Percentiles rank a stretch among this genome's conserved stretches.
Evolutionary conservation across 768 basidiomycete species (phyloP).

Genomic region (Phanerochaete carnosa): DNA sequence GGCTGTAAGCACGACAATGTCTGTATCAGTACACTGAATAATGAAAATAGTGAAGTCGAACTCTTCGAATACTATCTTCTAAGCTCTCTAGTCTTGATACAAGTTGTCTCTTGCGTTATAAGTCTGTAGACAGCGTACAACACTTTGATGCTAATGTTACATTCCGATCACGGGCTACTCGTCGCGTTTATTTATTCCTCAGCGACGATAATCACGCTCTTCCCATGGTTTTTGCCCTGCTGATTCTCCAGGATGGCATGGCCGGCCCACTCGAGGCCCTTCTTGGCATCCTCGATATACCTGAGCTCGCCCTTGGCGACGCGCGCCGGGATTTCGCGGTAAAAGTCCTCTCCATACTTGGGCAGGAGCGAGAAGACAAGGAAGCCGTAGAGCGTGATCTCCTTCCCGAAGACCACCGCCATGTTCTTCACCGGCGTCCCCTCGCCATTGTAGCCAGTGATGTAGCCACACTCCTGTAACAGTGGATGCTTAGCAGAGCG

Average conservation of each 20-base stretch:
- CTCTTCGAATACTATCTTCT: too few relatives aligned
- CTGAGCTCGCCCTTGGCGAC: slow-evolving; percentile 33
- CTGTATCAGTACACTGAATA: too few relatives aligned
- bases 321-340: slow-evolving; percentile 23
- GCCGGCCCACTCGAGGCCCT: slow-evolving; percentile 31
- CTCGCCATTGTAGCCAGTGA: slow-evolving; percentile 21
- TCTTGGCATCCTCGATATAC: slow-evolving; percentile 30
- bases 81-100: too few relatives aligned
- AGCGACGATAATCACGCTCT: slow-evolving; percentile 32
- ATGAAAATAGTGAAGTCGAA: too few relatives aligned
- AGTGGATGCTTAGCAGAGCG: neutral
- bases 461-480: slow-evolving; percentile 27
- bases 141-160: too few relatives aligned
- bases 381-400: slow-evolving; percentile 29
- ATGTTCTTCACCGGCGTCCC: slow-evolving; percentile 22
- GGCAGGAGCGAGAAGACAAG: slow-evolving; percentile 21
- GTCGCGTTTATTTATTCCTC: too few relatives aligned
- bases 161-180: too few relatives aligned
- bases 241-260: slow-evolving; percentile 33
- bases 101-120: too few relatives aligned
- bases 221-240: slow-evolving; percentile 32
- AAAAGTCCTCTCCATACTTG: slow-evolving; percentile 28
- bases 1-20: too few relatives aligned
- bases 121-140: too few relatives aligned
- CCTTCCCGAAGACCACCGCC: slow-evolving; percentile 21